A percentile compares a stretch with the other conserved stretches of the same genome.
Evolutionary conservation across 108 stramenopile species (phyloP).

Genomic region (Ochromonas danica): DNA sequence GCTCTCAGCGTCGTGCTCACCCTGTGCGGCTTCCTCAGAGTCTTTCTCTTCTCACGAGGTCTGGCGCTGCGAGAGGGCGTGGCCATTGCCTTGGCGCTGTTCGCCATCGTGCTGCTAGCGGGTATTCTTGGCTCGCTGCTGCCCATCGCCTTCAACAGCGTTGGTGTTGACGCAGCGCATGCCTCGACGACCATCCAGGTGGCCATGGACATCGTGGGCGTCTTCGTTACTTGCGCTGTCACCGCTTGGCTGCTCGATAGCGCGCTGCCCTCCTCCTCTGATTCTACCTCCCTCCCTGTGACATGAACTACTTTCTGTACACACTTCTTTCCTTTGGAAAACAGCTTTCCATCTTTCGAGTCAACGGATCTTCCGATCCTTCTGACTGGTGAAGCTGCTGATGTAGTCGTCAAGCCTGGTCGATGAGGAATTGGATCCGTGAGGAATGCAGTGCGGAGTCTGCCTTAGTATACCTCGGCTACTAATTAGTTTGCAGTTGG

Average conservation of each 20-base stretch:
- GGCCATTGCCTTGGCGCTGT: slow-evolving; percentile 69
- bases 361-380: no score
- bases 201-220: slow-evolving; percentile 85
- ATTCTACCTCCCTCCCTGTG: no score
- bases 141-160: slow-evolving; percentile 65
- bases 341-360: no score
- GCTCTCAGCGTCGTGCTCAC: slow-evolving; percentile 47
- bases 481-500: no score
- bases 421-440: no score
- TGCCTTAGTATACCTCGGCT: no score
- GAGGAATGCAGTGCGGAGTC: no score
- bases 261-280: slow-evolving; percentile 38
- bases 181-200: slow-evolving; percentile 82
- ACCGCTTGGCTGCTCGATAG: slow-evolving; percentile 66
- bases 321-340: no score
- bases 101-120: slow-evolving; percentile 71
- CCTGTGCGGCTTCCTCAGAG: slow-evolving; percentile 54
- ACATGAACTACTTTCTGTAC: no score
- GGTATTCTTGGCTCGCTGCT: slow-evolving; percentile 72
- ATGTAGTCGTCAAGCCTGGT: no score
- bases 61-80: slow-evolving; percentile 53
- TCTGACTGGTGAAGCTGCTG: no score
- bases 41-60: slow-evolving; percentile 47
- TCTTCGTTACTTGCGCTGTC: slow-evolving; percentile 69
- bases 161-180: slow-evolving; percentile 83